Percentiles rank a stretch among this genome's conserved stretches.
Conservation (phyloP, 208 protist species). For the Spironucleus salmonicida region DNA sequence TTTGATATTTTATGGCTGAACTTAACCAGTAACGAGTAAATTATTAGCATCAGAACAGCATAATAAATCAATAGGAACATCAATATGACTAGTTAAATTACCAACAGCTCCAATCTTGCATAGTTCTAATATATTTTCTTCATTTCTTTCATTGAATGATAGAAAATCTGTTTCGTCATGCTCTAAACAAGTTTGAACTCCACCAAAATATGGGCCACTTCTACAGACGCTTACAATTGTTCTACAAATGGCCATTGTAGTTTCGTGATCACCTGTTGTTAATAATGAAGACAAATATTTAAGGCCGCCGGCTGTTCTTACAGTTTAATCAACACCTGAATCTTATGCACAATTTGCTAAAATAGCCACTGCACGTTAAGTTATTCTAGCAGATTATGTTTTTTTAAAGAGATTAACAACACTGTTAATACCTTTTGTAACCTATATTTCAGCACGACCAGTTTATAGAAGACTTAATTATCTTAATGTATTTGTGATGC, state of each 20-base stretch:
- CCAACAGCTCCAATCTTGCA: neutral
- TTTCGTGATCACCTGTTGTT: neutral
- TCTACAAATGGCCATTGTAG: neutral
- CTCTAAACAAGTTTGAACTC: too few species aligned
- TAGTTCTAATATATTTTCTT: slow-evolving; percentile 24
- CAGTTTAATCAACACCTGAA: slow-evolving; percentile 20
- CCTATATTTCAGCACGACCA: neutral
- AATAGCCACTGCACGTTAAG: neutral
- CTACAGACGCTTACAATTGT: slow-evolving; percentile 13
- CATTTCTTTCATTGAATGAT: slow-evolving; percentile 18
- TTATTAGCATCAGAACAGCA: too few species aligned
- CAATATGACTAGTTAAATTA: neutral
- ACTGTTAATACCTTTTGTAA: neutral
- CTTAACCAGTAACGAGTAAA: neutral
- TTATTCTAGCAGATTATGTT: neutral
- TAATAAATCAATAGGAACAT: slow-evolving; percentile 5
- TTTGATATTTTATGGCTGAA: neutral
- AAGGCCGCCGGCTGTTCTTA: slow-evolving; percentile 17
- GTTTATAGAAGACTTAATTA: neutral
- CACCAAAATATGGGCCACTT: slow-evolving; percentile 21
- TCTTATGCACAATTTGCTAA: slow-evolving; percentile 27
- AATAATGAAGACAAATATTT: neutral
- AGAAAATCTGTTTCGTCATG: too few species aligned
- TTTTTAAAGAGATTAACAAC: neutral
- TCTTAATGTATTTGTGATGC: neutral